Conservation (phyloP, 2,329 filamentous ascomycete species). For the Trichophyton rubrum region DNA sequence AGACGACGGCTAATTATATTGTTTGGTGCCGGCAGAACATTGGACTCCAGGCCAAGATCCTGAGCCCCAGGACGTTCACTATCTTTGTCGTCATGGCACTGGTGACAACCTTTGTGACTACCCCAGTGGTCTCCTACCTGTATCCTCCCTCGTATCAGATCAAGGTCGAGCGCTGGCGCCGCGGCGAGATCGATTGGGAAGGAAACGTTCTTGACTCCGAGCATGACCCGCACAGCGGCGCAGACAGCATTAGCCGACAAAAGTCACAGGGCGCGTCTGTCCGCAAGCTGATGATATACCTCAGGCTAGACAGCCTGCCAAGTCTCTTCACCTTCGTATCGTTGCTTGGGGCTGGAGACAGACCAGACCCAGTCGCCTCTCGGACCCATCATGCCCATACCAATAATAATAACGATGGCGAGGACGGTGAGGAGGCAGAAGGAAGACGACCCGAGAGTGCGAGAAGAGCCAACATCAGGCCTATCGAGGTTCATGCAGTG, state of each 20-base stretch:
- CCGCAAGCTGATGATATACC: slow-evolving; percentile 61
- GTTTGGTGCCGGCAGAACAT: slow-evolving; percentile 46
- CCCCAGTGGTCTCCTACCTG: slow-evolving; percentile 58
- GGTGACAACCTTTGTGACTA: slow-evolving; percentile 72
- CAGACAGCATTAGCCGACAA: slow-evolving; percentile 24
- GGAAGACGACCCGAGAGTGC: slow-evolving; percentile 10
- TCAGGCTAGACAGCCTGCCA: slow-evolving; percentile 73
- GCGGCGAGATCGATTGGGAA: slow-evolving; percentile 85
- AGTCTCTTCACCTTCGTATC: slow-evolving; percentile 72
- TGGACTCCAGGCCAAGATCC: slow-evolving; percentile 67
- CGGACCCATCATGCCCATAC: slow-evolving; percentile 24
- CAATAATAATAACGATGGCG: neutral
- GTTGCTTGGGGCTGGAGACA: slow-evolving; percentile 51
- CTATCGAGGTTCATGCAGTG: slow-evolving; percentile 68
- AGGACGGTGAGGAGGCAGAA: slow-evolving; percentile 12
- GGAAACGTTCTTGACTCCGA: slow-evolving; percentile 39
- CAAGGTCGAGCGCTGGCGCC: slow-evolving; percentile 61
- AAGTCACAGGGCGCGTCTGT: slow-evolving; percentile 44
- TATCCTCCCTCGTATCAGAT: slow-evolving; percentile 69
- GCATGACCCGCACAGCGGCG: slow-evolving; percentile 34
- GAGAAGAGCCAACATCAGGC: slow-evolving; percentile 15
- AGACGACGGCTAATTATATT: neutral
- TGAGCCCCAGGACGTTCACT: slow-evolving; percentile 72
- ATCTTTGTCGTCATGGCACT: slow-evolving; percentile 93
- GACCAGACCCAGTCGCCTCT: slow-evolving; percentile 21